Conservation (phyloP, 2,329 filamentous ascomycete genomes). For the Colletotrichum euphorbiae region DNA sequence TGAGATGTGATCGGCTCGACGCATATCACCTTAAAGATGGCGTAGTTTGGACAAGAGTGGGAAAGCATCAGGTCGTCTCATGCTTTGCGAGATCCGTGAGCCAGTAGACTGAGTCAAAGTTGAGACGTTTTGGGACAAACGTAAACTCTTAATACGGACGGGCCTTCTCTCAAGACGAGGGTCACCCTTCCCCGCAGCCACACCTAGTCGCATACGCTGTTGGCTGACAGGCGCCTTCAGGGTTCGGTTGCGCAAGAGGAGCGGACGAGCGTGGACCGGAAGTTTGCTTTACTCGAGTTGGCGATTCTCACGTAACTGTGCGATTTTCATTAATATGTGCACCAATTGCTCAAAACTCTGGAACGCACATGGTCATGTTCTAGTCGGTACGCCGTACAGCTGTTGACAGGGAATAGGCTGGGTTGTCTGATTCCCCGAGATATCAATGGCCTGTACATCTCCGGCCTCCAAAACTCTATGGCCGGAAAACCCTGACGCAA, state of each 20-base stretch:
- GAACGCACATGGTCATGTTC: too few relatives aligned
- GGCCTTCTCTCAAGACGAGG: neutral
- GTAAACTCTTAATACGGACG: constrained; percentile 25
- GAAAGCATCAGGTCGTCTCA: constrained; percentile 23
- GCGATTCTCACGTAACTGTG: too few relatives aligned
- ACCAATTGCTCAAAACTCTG: too few relatives aligned
- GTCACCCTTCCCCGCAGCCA: neutral
- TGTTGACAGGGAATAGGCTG: too few relatives aligned
- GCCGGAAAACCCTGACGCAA: too few relatives aligned
- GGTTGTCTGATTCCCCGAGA: too few relatives aligned
- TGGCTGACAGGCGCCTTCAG: neutral
- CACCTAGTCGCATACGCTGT: neutral
- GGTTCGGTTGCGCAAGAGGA: constrained; percentile 11
- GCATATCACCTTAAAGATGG: neutral
- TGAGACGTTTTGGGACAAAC: constrained; percentile 29
- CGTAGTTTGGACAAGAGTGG: neutral
- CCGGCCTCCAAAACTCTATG: too few relatives aligned
- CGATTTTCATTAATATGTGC: too few relatives aligned
- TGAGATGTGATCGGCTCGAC: neutral
- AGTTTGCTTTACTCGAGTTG: too few relatives aligned
- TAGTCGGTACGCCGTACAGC: too few relatives aligned
- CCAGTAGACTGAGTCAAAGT: constrained; percentile 16
- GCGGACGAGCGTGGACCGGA: neutral
- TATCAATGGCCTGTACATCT: too few relatives aligned
- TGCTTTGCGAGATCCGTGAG: constrained; percentile 10